Evolutionary conservation across 108 stramenopile genomes (phyloP), one percentile per base, ranked within the genome.

Genomic region (Stephanodiscus triporus): DNA sequence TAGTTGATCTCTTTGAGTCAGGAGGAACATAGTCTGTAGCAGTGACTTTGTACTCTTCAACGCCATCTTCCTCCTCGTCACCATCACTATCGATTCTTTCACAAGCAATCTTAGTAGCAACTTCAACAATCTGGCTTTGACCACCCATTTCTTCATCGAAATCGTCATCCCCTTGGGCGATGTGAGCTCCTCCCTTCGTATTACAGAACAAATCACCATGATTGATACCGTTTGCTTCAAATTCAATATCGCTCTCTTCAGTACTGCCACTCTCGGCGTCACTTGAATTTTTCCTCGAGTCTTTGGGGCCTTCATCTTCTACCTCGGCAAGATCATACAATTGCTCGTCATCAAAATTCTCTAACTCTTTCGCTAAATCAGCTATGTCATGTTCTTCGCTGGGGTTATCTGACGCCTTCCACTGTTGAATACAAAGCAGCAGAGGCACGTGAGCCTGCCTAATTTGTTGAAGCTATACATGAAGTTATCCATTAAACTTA

Each of bases 141-240:
- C 87, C 91, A 38, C 89, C 91, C 87, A 92, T 87, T 53, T 89
- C 89, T 38, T 92, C 89, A 9, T 92, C 91, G 63, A 78, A 88
- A 9, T 82, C 86, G 2, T 89, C 85, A 53, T 91, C 88, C 13
- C 88, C 90, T 36, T 80, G 59, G 19, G 60, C 55, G 20, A 88
- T 66, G 14, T 73, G 72, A 19, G 91, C 88, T 22, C 83, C 73
- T 14, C 87, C 88, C 27, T 80, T 75, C 24, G 87, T 87, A 10
- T 62, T 64, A 20, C 82, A 55, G 26, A 89, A 86, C 16, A 83
- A 76, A 76, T 89, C 91, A 9, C 76, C 73, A 66, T 89, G 84
- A 76, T 89, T 78, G 42, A 85, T 48, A 23, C 83, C 75, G 11
- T 37, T n/a, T 0, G 30, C 37, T 9, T 38, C 38, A 14, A 63